Base-by-base conservation (phyloP, 1,284 basidiomycete species). In the Rhodotorula sp. region DNA sequence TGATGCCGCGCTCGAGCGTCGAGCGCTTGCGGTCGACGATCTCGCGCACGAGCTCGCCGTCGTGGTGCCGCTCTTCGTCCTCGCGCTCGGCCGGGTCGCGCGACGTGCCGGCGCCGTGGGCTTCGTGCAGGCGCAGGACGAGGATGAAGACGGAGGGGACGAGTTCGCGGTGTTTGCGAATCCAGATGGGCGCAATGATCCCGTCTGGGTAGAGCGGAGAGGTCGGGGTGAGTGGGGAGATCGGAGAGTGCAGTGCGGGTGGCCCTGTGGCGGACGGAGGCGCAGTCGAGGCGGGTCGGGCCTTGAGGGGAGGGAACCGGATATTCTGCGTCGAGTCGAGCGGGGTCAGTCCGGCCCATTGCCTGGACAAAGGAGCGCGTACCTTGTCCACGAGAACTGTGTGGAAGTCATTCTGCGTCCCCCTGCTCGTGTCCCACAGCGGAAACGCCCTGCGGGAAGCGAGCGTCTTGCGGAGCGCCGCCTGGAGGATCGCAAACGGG, bases 181-280 rank as follows among this genome's bases (percentile, higher is more conserved):
- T 88, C 96, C 96, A 99, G 77, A 98, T 92, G 0, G 95, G 96
- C 2, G 95, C 93, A 68, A 99, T 92, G 61, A 99, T 83, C 1
- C 96, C 96, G 80, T 99, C 96, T 0, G 96, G 96, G 80, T 92
- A 87, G 21, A 97, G 84, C 0, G 96, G 95, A 0, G 93, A 95
- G 2, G 89, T 86, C 0, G 91, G 89, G 0, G 91, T 92, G 42
- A 97, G 83, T 0, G 96, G 96, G 0, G 92, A 97, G 13, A 98
- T 85, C 0, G 93, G 93, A 0, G 94, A 97, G 81, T 93, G 92
- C 1, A 19, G 86, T 81, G 46, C 64, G 17, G 71, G 16, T 61
- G 61, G 21, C 42, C 27, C 19, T 4, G 27, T 16, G 7, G 49
- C 34, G 8, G 27, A 2, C 12, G 53, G 27, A 3, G 42, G 44